Base-by-base conservation (phyloP, 257 asterid genomes). In the Fraxinus cuspidata region DNA sequence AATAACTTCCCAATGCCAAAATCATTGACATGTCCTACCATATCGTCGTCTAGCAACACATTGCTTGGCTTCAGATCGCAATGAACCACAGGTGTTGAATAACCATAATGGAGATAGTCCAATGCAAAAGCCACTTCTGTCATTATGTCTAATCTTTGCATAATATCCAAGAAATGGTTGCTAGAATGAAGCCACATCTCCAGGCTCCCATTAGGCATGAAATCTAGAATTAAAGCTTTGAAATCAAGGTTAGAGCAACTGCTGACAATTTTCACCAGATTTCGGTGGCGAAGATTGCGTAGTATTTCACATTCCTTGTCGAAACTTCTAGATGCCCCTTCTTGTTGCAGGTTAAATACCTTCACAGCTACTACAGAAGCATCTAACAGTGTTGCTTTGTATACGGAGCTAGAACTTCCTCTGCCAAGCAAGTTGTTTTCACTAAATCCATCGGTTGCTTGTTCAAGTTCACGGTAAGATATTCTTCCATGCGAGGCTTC, bases 51-150 rank as follows among this genome's bases (percentile, higher is more conserved):
- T 9, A 84, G 70, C 49, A 84, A 77, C 42, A 84, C 65, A 11
- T 84, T 81, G 71, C 81, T 78, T 5, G 87, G 87, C 83, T 84
- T 81, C 72, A 81, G 53, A 81, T 84, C 87, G 35, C 85, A 81
- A 27, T 84, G 87, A 38, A 81, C 72, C n/a, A 81, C 56, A 3
- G 83, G 82, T 18, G 31, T 71, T 11, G 38, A 28, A 38, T 78
- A 81, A 7, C 87, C 81, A 69, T 78, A 67, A 76, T 81, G 83
- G n/a, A 81, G 85, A 76, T 84, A 78, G 28, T 81, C 79, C 58
- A 81, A 18, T 3, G 83, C 87, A 47, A 72, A 74, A 12, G 83
- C 83, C 42, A 81, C 80, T 58, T 84, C 85, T 38, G 75, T 74
- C 85, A 84, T 72, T 65, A 81, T 72, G 18, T 63, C 71, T 56